Percentiles rank a stretch among this genome's conserved stretches.
Evolutionary conservation across 2,329 filamentous ascomycete species (phyloP).

Genomic region (Aspergillus sp.): DNA sequence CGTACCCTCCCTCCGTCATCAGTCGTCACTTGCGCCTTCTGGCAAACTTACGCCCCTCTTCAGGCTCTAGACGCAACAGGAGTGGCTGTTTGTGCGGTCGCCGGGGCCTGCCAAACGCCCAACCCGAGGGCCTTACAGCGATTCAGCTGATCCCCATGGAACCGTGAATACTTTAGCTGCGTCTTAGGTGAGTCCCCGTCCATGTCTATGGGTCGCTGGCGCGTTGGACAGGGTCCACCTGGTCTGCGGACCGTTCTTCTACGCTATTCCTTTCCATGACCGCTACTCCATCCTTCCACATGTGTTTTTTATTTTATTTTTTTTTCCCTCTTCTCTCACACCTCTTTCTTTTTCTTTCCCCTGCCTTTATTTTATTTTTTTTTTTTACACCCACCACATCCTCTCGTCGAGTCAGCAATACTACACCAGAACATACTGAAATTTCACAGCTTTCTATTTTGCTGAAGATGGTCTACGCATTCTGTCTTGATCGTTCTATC

Average conservation of each 20-base stretch:
- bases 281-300: slow-evolving; percentile 13
- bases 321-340: background rate
- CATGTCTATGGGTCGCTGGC: slow-evolving; percentile 42
- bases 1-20: slow-evolving; percentile 25
- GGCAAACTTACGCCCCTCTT: slow-evolving; percentile 23
- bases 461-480: no score
- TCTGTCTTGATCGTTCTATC: no score
- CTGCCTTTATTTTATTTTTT: background rate
- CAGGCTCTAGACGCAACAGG: slow-evolving; percentile 22
- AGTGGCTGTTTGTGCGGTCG: slow-evolving; percentile 16
- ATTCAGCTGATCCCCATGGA: slow-evolving; percentile 38
- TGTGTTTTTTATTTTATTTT: slow-evolving; percentile 3
- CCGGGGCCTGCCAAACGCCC: slow-evolving; percentile 22
- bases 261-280: slow-evolving; percentile 19
- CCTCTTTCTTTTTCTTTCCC: background rate
- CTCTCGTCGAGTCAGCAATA: background rate
- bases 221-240: slow-evolving; percentile 26
- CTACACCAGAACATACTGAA: background rate
- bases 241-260: slow-evolving; percentile 23
- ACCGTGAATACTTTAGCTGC: slow-evolving; percentile 29
- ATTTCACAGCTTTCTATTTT: no score
- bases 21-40: slow-evolving; percentile 20
- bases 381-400: background rate
- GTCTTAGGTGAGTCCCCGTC: slow-evolving; percentile 34
- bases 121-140: slow-evolving; percentile 24